These are phyloP conservation scores for Arctostaphylos glauca DNA, from an alignment of 148 eudicot genomes.

Conservation along the genomic window DNA sequence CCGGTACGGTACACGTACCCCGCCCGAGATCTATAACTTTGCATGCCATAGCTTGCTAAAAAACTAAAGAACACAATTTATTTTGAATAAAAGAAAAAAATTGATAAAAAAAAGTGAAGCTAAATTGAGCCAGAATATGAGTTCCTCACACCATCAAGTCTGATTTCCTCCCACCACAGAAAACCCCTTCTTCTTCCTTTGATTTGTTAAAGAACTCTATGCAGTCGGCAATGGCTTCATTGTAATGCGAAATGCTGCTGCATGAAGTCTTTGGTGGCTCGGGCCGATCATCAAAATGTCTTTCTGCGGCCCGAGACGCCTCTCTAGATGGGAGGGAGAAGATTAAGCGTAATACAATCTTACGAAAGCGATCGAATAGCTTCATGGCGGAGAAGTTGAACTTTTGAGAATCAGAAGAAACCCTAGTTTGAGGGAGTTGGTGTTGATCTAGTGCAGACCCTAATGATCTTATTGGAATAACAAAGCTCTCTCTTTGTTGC, in stretches of 20 bases:
- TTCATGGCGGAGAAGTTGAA: background rate
- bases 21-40: no score
- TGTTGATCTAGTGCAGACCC: background rate
- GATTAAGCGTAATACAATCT: background rate
- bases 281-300: background rate
- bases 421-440: background rate
- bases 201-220: constrained; percentile 1
- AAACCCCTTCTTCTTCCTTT: background rate
- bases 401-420: background rate
- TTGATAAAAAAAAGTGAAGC: no score
- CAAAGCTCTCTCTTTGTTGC: background rate
- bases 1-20: no score
- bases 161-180: background rate
- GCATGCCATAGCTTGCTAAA: no score
- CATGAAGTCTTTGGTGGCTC: background rate
- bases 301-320: background rate
- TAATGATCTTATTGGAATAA: background rate
- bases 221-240: background rate
- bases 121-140: background rate
- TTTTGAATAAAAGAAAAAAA: no score
- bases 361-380: background rate
- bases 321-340: background rate
- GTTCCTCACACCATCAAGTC: background rate
- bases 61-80: no score
- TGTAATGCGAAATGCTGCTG: background rate